Percentiles rank a stretch among this genome's conserved stretches.
These are phyloP conservation scores for Diaporthe amygdali DNA, from an alignment of 2,329 filamentous ascomycete genomes.

Conservation along the genomic window DNA sequence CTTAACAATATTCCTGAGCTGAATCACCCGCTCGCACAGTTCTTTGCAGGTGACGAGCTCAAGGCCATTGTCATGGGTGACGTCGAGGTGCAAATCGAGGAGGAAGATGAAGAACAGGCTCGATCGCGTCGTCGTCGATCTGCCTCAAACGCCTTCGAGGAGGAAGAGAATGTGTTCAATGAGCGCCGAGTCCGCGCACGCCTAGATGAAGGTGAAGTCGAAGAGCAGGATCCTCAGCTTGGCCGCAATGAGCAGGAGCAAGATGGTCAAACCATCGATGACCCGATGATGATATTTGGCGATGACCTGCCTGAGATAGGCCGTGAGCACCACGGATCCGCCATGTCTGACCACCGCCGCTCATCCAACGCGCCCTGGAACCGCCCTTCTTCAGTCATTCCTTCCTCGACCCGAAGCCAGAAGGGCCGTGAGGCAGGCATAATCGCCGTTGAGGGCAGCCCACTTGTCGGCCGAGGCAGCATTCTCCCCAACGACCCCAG, in stretches of 20 bases:
- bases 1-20: conserved; percentile 35
- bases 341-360: conserved; percentile 35
- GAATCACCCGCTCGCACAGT: conserved; percentile 49
- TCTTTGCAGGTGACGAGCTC: conserved; percentile 52
- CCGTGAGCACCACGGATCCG: conserved; percentile 28
- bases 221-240: conserved; percentile 20
- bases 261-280: conserved; percentile 28
- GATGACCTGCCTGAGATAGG: conserved; percentile 34
- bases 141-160: conserved; percentile 49
- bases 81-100: conserved; percentile 29
- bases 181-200: conserved; percentile 45
- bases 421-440: conserved; percentile 42
- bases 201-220: conserved; percentile 31
- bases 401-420: conserved; percentile 50
- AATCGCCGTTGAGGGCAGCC: conserved; percentile 40
- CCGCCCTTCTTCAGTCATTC: conserved; percentile 50
- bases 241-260: conserved; percentile 22
- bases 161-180: conserved; percentile 38
- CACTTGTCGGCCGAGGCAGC: conserved; percentile 42
- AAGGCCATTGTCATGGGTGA: conserved; percentile 33
- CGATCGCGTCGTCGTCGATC: conserved; percentile 44
- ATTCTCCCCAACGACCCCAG: conserved; percentile 48
- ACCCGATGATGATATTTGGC: conserved; percentile 26
- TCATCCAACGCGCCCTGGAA: conserved; percentile 58
- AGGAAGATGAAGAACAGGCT: conserved; percentile 27